A percentile compares a stretch with the other conserved stretches of the same genome.
Conservation (phyloP, 2,329 filamentous ascomycete genomes). For the Colletotrichum godetiae region DNA sequence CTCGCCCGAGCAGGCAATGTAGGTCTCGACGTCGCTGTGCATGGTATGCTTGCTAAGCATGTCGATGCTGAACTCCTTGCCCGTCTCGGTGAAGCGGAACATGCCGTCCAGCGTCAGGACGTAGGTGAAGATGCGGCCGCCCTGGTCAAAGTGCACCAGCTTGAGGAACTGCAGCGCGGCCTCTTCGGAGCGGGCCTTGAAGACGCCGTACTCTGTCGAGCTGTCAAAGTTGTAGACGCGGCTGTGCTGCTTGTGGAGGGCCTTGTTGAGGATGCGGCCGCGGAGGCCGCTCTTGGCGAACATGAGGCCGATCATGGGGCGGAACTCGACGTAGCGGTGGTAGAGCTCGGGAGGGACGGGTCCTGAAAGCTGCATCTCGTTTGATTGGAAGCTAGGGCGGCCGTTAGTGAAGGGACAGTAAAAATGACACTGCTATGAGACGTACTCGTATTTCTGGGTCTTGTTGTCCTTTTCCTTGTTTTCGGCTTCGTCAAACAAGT, state of each 20-base stretch:
- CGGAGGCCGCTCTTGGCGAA: constrained; percentile 83
- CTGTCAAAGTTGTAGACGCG: constrained; percentile 91
- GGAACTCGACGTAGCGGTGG: constrained; percentile 94
- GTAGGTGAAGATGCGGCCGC: constrained; percentile 90
- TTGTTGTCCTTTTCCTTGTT: constrained; percentile 58
- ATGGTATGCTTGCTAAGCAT: constrained; percentile 95
- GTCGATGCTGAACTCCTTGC: constrained; percentile 95
- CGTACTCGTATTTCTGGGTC: constrained; percentile 83
- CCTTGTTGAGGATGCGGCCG: constrained; percentile 84
- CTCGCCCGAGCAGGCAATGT: constrained; percentile 92
- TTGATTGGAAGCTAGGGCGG: constrained; percentile 82
- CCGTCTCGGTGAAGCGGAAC: constrained; percentile 93
- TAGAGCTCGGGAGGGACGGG: constrained; percentile 85
- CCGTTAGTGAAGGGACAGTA: background rate
- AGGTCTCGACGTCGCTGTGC: constrained; percentile 92
- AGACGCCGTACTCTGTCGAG: constrained; percentile 77
- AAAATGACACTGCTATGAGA: too few relatives aligned
- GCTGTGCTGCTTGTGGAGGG: constrained; percentile 88
- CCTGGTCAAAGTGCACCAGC: constrained; percentile 87
- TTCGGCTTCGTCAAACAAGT: constrained; percentile 35
- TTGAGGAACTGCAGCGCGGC: constrained; percentile 85
- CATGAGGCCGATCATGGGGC: constrained; percentile 89
- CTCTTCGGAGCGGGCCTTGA: constrained; percentile 74
- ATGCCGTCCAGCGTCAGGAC: constrained; percentile 88
- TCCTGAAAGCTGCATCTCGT: constrained; percentile 87